Evolutionary conservation across 257 asterid genomes (phyloP), one percentile per base, ranked within the genome.

Genomic region (Lavandula angustifolia): DNA sequence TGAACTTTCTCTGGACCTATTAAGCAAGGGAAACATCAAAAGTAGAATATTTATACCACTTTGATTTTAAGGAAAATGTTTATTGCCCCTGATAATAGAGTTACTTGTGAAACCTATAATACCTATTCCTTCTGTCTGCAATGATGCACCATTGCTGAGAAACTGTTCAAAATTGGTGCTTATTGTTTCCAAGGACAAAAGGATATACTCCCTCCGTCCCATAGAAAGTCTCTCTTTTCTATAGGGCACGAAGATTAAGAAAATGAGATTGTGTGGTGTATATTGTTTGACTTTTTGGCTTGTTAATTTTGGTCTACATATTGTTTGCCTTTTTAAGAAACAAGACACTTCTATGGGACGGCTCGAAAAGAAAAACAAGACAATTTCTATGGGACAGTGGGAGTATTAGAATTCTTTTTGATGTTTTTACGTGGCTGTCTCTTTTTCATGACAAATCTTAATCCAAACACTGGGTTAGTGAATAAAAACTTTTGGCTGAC

Each of bases 31-130:
- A 64, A 35, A 17, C 22, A 10, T 9, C 16, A 51, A n/a, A 32
- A 17, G 2, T 22, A 22, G 12, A 42, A 42, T 42, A 10, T 42
- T 42, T 42, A 14, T 42, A 2, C 48, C 48, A 3, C 16, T 42
- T 42, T 13, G 48, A 42, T 10, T 42, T 42, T 4, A 42, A 42
- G 14, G 16, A 40, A 9, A 40, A 9, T 6, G 5, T 17, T 3
- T 27, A 29, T 3, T 18, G 12, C 42, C 31, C 38, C 27, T 51
- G 70, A 22, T 12, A 42, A 65, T 65, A 65, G 29, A 51, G n/a
- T 5, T 27, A 3, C 27, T 46, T 35, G 11, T 12, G 27, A 22
- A 22, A 22, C 27, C 27, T 22, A 22, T 38, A 41, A 49, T 10
- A 51, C 8, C 42, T 37, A 22, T 52, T 50, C 44, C 32, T 13